Percentiles rank a stretch among this genome's conserved stretches.
These are phyloP conservation scores for Phytophthora gonapodyides DNA, from an alignment of 352 stramenopile species.

Conservation along the genomic window DNA sequence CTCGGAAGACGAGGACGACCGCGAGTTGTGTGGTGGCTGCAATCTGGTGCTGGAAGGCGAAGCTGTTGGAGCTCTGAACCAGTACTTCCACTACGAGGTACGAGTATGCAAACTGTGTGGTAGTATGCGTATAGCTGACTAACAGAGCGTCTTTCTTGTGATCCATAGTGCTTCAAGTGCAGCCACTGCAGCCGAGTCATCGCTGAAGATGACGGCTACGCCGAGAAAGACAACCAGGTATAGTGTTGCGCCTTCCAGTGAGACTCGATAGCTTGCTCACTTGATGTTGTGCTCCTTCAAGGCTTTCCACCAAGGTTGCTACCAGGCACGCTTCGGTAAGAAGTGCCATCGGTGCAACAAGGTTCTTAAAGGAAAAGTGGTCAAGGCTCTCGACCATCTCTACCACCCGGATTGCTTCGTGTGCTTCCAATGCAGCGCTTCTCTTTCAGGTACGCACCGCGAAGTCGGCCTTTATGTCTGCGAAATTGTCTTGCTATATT, in stretches of 20 bases:
- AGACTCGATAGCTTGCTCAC: background rate
- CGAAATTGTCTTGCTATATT: background rate
- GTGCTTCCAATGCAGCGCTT: constrained; percentile 75
- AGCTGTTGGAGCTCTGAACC: constrained; percentile 76
- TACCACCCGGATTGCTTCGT: constrained; percentile 88
- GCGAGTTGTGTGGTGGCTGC: constrained; percentile 74
- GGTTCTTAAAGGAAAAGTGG: constrained; percentile 83
- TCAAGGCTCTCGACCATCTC: constrained; percentile 84
- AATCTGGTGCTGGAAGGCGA: constrained; percentile 73
- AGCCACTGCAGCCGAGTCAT: constrained; percentile 74
- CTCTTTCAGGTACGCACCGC: constrained; percentile 59
- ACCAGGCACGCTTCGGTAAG: constrained; percentile 80
- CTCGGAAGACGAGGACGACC: constrained; percentile 72
- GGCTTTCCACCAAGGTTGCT: constrained; percentile 83
- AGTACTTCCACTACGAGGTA: constrained; percentile 86
- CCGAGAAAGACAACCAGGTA: constrained; percentile 81
- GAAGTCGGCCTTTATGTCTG: no score
- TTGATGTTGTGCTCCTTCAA: constrained; percentile 24
- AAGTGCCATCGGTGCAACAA: constrained; percentile 79
- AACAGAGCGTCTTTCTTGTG: constrained; percentile 16
- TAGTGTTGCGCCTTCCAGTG: background rate
- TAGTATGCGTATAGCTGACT: background rate
- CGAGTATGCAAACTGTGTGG: constrained; percentile 4
- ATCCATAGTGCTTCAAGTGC: constrained; percentile 77
- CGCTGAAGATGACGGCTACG: constrained; percentile 78